Percentiles rank a stretch among this genome's conserved stretches.
Evolutionary conservation across 208 protist species (phyloP).

Genomic region (Crithidia expoeki): DNA sequence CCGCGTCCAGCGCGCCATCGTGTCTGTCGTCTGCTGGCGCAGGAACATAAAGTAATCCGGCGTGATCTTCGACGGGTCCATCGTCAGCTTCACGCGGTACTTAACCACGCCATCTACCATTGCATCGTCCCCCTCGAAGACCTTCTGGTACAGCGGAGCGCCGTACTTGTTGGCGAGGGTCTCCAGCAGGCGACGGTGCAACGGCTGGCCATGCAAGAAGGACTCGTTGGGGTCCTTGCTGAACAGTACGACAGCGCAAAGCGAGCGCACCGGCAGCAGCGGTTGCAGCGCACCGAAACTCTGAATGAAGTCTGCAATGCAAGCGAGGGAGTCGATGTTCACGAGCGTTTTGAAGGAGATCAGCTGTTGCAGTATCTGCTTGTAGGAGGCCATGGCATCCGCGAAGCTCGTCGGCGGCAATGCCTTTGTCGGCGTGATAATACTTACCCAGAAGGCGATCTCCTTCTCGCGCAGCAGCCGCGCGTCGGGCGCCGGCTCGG

Average conservation of each 20-base stretch:
- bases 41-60: slow-evolving; percentile 51
- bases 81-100: slow-evolving; percentile 82
- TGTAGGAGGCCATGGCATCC: slow-evolving; percentile 59
- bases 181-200: slow-evolving; percentile 64
- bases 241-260: slow-evolving; percentile 74
- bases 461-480: slow-evolving; percentile 58
- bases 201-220: slow-evolving; percentile 71
- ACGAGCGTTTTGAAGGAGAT: slow-evolving; percentile 59
- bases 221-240: slow-evolving; percentile 69
- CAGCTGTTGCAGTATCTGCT: slow-evolving; percentile 62
- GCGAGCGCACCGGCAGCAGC: slow-evolving; percentile 66
- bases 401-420: slow-evolving; percentile 46
- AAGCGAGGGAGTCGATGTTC: slow-evolving; percentile 47
- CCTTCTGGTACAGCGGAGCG: slow-evolving; percentile 73
- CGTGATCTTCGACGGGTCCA: slow-evolving; percentile 68
- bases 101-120: slow-evolving; percentile 72
- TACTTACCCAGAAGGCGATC: slow-evolving; percentile 72
- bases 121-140: slow-evolving; percentile 72
- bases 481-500: slow-evolving; percentile 57
- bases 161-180: slow-evolving; percentile 65
- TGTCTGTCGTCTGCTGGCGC: slow-evolving; percentile 70
- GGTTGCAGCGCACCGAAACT: slow-evolving; percentile 65
- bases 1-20: slow-evolving; percentile 59
- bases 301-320: slow-evolving; percentile 73
- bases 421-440: slow-evolving; percentile 63